Conservation (phyloP, 495 filamentous ascomycete genomes). For the Amphirosellinia nigrospora region DNA sequence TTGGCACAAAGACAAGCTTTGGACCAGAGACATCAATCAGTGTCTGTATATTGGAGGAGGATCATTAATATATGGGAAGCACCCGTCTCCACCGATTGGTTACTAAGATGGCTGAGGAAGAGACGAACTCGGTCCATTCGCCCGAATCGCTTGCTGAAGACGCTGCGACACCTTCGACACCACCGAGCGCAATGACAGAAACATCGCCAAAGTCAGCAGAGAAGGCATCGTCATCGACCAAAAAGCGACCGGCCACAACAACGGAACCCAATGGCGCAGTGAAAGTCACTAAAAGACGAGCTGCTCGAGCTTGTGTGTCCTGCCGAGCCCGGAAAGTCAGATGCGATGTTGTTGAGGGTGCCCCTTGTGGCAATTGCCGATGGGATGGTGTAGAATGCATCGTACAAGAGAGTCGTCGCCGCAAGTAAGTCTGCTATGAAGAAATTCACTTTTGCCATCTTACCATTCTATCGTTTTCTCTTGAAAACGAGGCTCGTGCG, state of each 20-base stretch:
- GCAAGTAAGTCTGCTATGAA: conserved; percentile 67
- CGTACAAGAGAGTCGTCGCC: conserved; percentile 87
- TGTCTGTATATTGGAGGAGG: background rate
- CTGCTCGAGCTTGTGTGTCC: conserved; percentile 85
- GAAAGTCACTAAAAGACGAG: conserved; percentile 71
- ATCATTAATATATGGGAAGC: conserved; percentile 14
- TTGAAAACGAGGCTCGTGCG: conserved; percentile 26
- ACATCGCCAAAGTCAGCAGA: conserved; percentile 29
- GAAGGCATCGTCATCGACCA: conserved; percentile 36
- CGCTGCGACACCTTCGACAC: conserved; percentile 26
- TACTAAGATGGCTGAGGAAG: conserved; percentile 35
- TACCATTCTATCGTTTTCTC: conserved; percentile 22
- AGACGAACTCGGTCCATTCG: conserved; percentile 31
- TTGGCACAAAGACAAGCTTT: background rate
- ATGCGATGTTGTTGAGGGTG: conserved; percentile 89
- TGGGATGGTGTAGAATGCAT: conserved; percentile 88
- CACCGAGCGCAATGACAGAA: conserved; percentile 12
- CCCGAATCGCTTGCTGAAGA: conserved; percentile 34
- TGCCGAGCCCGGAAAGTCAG: conserved; percentile 90
- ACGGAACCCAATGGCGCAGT: conserved; percentile 36
- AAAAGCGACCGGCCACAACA: conserved; percentile 42
- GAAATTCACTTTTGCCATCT: conserved; percentile 16
- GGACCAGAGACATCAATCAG: background rate
- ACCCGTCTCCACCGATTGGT: conserved; percentile 8
- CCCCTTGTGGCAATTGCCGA: conserved; percentile 88